Percentiles rank a stretch among this genome's conserved stretches.
Evolutionary conservation across 352 stramenopile species (phyloP).

Genomic region (Phytophthora vignae): DNA sequence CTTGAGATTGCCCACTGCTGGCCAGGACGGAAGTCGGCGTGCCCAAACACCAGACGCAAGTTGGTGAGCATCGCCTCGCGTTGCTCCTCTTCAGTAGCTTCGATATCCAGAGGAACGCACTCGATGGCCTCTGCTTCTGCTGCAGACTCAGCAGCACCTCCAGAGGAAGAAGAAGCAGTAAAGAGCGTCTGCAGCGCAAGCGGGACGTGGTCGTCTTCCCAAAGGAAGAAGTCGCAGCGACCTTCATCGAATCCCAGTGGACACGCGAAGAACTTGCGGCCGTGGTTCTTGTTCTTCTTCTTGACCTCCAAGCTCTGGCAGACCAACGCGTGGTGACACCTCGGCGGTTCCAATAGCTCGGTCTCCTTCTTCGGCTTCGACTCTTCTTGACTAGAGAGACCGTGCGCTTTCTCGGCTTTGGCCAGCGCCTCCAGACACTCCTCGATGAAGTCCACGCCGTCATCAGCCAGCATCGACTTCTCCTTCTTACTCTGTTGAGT

Average conservation of each 20-base stretch:
- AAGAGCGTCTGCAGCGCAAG: constrained; percentile 69
- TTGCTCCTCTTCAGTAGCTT: constrained; percentile 51
- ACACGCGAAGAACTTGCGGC: constrained; percentile 77
- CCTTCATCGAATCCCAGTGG: constrained; percentile 77
- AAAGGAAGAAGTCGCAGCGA: constrained; percentile 86
- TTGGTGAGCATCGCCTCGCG: constrained; percentile 69
- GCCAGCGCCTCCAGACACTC: constrained; percentile 75
- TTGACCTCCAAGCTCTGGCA: constrained; percentile 77
- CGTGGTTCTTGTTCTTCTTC: constrained; percentile 89
- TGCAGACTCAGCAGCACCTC: constrained; percentile 21
- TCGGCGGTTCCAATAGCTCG: constrained; percentile 43
- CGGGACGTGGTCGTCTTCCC: constrained; percentile 82
- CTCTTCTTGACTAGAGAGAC: constrained; percentile 5
- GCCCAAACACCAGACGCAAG: constrained; percentile 86
- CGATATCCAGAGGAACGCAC: constrained; percentile 64
- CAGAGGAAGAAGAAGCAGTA: constrained; percentile 20
- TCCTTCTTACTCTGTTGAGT: constrained; percentile 42
- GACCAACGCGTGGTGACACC: constrained; percentile 72
- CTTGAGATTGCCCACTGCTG: constrained; percentile 89
- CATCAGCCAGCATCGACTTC: constrained; percentile 37
- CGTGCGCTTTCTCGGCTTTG: constrained; percentile 39
- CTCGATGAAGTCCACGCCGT: constrained; percentile 82
- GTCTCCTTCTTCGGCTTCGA: constrained; percentile 11
- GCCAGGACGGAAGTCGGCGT: constrained; percentile 78
- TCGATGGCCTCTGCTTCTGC: constrained; percentile 39